These are phyloP conservation scores for Mrakia hoshinonis DNA, from an alignment of 768 basidiomycete species.

Conservation along the genomic window DNA sequence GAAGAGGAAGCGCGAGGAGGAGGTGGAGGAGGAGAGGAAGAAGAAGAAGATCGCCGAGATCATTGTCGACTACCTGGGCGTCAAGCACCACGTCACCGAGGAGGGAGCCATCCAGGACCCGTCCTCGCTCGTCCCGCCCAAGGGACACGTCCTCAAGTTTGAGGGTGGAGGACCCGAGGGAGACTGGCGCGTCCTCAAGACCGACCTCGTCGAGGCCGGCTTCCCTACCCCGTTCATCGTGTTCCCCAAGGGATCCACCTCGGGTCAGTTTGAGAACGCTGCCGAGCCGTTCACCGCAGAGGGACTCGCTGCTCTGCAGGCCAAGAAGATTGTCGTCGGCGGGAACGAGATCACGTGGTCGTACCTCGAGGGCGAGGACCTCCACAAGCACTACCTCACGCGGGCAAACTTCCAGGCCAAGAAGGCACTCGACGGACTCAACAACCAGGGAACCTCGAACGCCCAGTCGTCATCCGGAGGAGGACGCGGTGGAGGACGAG, in stretches of 20 bases:
- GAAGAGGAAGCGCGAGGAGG: slow-evolving; percentile 30
- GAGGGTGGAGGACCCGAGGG: slow-evolving; percentile 35
- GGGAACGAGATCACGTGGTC: slow-evolving; percentile 36
- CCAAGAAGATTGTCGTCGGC: slow-evolving; percentile 35
- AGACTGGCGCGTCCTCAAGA: slow-evolving; percentile 42
- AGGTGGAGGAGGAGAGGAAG: slow-evolving; percentile 35
- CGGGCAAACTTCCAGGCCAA: slow-evolving; percentile 41
- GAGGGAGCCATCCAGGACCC: slow-evolving; percentile 36
- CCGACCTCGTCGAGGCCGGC: slow-evolving; percentile 34
- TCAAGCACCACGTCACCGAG: slow-evolving; percentile 35
- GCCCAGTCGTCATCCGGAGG: slow-evolving; percentile 21
- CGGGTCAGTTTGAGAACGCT: slow-evolving; percentile 37
- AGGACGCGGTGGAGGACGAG: slow-evolving; percentile 26
- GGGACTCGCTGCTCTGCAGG: slow-evolving; percentile 35
- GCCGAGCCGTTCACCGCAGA: slow-evolving; percentile 35
- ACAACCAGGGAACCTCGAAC: slow-evolving; percentile 27
- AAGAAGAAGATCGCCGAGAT: slow-evolving; percentile 32
- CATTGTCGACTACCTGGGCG: slow-evolving; percentile 38
- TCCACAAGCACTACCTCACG: slow-evolving; percentile 38
- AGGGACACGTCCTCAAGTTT: slow-evolving; percentile 38
- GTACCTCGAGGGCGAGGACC: slow-evolving; percentile 34
- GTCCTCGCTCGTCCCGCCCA: slow-evolving; percentile 34
- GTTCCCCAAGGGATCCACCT: slow-evolving; percentile 37
- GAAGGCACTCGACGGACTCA: slow-evolving; percentile 33
- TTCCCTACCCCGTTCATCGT: slow-evolving; percentile 40